phyloP scores from a whole-genome alignment of 176 grass and related monocot species.

The Aegilops speltoides region DNA sequence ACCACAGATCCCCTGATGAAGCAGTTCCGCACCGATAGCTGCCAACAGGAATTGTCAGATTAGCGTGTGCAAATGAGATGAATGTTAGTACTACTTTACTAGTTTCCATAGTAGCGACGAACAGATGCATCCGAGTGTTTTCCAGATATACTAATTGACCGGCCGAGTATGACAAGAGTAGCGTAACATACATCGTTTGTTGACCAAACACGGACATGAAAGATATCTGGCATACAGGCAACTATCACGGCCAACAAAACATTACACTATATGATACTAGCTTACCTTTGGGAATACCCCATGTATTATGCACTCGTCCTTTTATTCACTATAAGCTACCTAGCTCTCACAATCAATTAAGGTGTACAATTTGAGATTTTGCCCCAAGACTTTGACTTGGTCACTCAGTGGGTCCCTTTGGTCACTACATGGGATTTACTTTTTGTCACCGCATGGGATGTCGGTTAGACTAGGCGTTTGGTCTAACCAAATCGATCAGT shows the following conservation, averaged over 20 bases:
- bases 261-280: neutral
- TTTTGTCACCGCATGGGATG: too few relatives aligned
- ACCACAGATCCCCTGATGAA: slow-evolving; percentile 98
- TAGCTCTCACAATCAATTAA: too few relatives aligned
- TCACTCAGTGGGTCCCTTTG: too few relatives aligned
- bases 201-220: neutral
- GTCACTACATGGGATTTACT: too few relatives aligned
- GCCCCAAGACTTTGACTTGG: too few relatives aligned
- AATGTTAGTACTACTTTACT: neutral
- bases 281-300: slow-evolving; percentile 3
- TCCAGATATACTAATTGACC: neutral
- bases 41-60: slow-evolving; percentile 5
- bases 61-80: neutral
- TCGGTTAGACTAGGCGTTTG: too few relatives aligned
- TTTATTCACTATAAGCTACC: too few relatives aligned
- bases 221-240: neutral
- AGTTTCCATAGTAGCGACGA: neutral
- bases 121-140: neutral
- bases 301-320: neutral
- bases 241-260: neutral
- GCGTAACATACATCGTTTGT: neutral
- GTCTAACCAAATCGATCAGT: too few relatives aligned
- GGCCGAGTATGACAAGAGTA: neutral
- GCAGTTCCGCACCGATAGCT: slow-evolving; percentile 95
- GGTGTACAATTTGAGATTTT: too few relatives aligned